Evolutionary conservation across 169 alveolate genomes (phyloP).

Genomic region (Plasmodium relictum): DNA sequence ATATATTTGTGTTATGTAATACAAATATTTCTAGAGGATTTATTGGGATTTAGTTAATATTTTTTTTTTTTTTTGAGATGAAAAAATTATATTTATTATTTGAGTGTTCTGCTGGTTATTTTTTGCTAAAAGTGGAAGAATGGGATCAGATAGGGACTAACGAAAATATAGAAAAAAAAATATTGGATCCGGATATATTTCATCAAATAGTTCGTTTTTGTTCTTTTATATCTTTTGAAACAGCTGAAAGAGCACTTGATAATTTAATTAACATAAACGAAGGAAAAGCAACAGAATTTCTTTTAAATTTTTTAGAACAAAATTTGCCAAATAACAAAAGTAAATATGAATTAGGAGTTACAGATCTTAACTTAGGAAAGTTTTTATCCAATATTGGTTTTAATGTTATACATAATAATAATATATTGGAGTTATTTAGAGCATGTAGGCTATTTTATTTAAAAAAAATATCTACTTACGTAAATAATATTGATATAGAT

Average conservation of each 20-base stretch:
- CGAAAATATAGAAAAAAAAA: constrained; percentile 89
- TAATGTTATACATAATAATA: constrained; percentile 86
- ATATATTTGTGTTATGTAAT: too few relatives aligned
- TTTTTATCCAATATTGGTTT: constrained; percentile 87
- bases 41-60: not conserved
- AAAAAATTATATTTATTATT: constrained; percentile 82
- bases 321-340: constrained; percentile 90
- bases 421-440: constrained; percentile 89
- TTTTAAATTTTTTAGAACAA: constrained; percentile 88
- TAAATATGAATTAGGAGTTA: constrained; percentile 89
- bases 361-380: constrained; percentile 89
- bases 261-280: constrained; percentile 91
- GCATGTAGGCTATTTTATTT: constrained; percentile 91
- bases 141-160: constrained; percentile 93
- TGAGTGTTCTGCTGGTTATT: constrained; percentile 97
- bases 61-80: constrained; percentile 10
- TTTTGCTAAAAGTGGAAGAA: constrained; percentile 91
- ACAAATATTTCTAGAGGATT: too few relatives aligned
- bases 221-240: constrained; percentile 93
- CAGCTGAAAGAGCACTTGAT: constrained; percentile 95
- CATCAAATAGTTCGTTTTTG: constrained; percentile 91
- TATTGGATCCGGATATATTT: constrained; percentile 88
- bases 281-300: constrained; percentile 89
- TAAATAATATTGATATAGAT: constrained; percentile 84
- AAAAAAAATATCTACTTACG: constrained; percentile 79